Percentiles rank a stretch among this genome's conserved stretches.
These are phyloP conservation scores for Saccharomycopsis amapae DNA, from an alignment of 805 yeast genomes.

Conservation along the genomic window DNA sequence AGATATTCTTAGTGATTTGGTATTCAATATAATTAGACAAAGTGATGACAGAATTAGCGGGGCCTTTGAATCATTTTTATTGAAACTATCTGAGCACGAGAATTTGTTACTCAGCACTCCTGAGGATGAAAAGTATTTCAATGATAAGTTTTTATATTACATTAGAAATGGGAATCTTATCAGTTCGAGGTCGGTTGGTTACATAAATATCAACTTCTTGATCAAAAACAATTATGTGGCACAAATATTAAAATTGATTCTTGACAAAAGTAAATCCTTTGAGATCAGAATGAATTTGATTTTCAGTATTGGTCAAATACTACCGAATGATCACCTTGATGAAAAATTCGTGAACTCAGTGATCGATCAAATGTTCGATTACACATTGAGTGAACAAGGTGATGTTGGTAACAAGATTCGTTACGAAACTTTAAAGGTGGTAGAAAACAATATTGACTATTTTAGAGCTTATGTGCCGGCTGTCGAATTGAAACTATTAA, in stretches of 20 bases:
- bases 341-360: slow-evolving; percentile 20
- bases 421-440: slow-evolving; percentile 37
- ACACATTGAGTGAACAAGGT: slow-evolving; percentile 73
- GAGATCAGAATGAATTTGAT: slow-evolving; percentile 23
- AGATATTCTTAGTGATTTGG: slow-evolving; percentile 17
- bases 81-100: slow-evolving; percentile 10
- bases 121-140: slow-evolving; percentile 16
- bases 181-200: slow-evolving; percentile 34
- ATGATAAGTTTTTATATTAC: slow-evolving; percentile 31
- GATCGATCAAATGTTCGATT: slow-evolving; percentile 55
- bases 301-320: neutral
- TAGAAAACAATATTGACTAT: slow-evolving; percentile 27
- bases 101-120: slow-evolving; percentile 17
- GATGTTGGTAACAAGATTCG: slow-evolving; percentile 86
- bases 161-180: slow-evolving; percentile 34
- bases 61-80: slow-evolving; percentile 30
- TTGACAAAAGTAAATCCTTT: slow-evolving; percentile 27
- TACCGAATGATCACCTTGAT: neutral
- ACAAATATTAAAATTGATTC: slow-evolving; percentile 27
- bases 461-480: slow-evolving; percentile 20
- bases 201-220: slow-evolving; percentile 8
- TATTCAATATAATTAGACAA: slow-evolving; percentile 28
- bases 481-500: slow-evolving; percentile 35
- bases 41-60: slow-evolving; percentile 23
- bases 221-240: slow-evolving; percentile 23